These are phyloP conservation scores for Salvia miltiorrhiza DNA, from an alignment of 257 asterid genomes.

Conservation along the genomic window DNA sequence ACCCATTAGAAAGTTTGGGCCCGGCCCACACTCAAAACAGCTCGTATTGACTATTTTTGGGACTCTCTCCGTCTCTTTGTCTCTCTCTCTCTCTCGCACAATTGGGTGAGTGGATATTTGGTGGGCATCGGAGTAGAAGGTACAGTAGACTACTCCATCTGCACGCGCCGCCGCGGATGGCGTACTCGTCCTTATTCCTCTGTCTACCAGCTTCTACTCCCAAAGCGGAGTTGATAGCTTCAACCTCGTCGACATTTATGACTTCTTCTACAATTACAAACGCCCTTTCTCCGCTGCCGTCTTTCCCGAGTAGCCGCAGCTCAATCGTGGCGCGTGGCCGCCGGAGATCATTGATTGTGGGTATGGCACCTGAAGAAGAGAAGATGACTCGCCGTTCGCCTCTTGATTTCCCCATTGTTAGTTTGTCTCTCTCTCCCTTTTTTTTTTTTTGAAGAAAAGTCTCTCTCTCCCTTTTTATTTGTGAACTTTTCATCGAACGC, in stretches of 20 bases:
- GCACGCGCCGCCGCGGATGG: slow-evolving; percentile 49
- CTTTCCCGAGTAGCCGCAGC: not conserved
- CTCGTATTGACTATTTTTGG: not conserved
- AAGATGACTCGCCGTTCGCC: slow-evolving; percentile 95
- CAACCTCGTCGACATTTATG: slow-evolving; percentile 25
- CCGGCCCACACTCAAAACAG: not conserved
- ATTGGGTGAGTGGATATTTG: slow-evolving; percentile 21
- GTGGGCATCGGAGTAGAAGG: not conserved
- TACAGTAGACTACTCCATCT: not conserved
- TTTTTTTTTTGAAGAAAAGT: not conserved
- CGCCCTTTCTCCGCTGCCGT: slow-evolving; percentile 23
- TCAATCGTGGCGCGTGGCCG: slow-evolving; percentile 19
- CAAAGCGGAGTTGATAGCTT: slow-evolving; percentile 23
- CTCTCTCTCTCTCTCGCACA: slow-evolving; percentile 8
- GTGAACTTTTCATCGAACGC: slow-evolving; percentile 7
- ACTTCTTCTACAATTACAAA: slow-evolving; percentile 15
- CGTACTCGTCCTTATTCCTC: slow-evolving; percentile 36
- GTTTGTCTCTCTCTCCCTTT: not conserved
- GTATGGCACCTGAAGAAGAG: slow-evolving; percentile 96
- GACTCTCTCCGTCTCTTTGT: not conserved
- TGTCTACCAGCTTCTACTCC: slow-evolving; percentile 35
- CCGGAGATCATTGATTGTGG: slow-evolving; percentile 53
- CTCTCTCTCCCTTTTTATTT: not conserved
- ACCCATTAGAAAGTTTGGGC: not conserved
- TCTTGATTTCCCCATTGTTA: slow-evolving; percentile 79